Conservation (phyloP, 2,329 filamentous ascomycete species). For the Colletotrichum lini region DNA sequence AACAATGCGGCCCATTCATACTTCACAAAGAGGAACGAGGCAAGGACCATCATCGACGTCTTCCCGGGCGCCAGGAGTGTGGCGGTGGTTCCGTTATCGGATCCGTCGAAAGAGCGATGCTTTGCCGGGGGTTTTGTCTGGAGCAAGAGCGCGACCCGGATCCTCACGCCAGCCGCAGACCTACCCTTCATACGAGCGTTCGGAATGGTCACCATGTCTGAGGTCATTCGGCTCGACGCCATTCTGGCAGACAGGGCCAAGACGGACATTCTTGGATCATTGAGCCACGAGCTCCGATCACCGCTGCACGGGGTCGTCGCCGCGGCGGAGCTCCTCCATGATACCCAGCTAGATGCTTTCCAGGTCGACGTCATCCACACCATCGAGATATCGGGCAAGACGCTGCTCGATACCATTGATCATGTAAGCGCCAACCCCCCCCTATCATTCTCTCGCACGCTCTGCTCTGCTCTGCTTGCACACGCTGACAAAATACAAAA, state of each 20-base stretch:
- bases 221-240: slow-evolving; percentile 62
- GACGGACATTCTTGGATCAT: slow-evolving; percentile 69
- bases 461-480: not conserved
- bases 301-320: slow-evolving; percentile 71
- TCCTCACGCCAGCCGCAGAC: slow-evolving; percentile 44
- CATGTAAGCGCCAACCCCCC: slow-evolving; percentile 50
- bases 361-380: slow-evolving; percentile 62
- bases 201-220: slow-evolving; percentile 68
- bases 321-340: slow-evolving; percentile 65
- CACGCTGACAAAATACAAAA: not conserved
- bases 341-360: slow-evolving; percentile 57
- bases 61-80: slow-evolving; percentile 58
- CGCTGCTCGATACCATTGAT: slow-evolving; percentile 65
- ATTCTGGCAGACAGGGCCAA: slow-evolving; percentile 59
- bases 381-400: slow-evolving; percentile 64
- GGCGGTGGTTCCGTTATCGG: slow-evolving; percentile 55
- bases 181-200: slow-evolving; percentile 61
- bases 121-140: slow-evolving; percentile 58
- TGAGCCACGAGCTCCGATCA: slow-evolving; percentile 70
- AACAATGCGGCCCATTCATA: slow-evolving; percentile 29
- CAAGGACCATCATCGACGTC: slow-evolving; percentile 50
- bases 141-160: slow-evolving; percentile 52
- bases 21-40: slow-evolving; percentile 47
- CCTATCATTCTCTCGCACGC: not conserved
- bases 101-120: slow-evolving; percentile 52